Evolutionary conservation across 2,329 filamentous ascomycete genomes (phyloP).

Genomic region (Nigrospora osmanthi): DNA sequence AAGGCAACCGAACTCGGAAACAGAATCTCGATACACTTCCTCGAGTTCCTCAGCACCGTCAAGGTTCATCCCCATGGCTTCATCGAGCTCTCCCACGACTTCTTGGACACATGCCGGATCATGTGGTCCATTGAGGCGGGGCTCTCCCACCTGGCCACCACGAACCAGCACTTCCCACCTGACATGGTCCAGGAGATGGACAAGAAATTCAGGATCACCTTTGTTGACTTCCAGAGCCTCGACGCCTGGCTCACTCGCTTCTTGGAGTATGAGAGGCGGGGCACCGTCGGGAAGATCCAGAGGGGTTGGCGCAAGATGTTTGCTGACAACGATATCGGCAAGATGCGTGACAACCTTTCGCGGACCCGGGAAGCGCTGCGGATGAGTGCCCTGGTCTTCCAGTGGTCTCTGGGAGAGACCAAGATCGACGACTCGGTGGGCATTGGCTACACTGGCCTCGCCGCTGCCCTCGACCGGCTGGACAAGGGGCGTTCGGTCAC

Average conservation of each 20-base stretch:
- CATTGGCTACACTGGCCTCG: slow-evolving; percentile 60
- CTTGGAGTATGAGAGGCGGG: slow-evolving; percentile 54
- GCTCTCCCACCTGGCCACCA: slow-evolving; percentile 43
- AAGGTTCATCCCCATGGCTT: slow-evolving; percentile 48
- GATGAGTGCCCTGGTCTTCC: slow-evolving; percentile 57
- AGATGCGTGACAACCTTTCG: slow-evolving; percentile 47
- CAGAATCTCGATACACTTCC: slow-evolving; percentile 55
- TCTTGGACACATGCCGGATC: slow-evolving; percentile 58
- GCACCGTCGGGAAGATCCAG: slow-evolving; percentile 50
- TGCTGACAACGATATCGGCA: slow-evolving; percentile 52
- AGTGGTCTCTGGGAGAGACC: slow-evolving; percentile 54
- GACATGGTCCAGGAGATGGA: slow-evolving; percentile 58
- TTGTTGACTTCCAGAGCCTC: slow-evolving; percentile 54
- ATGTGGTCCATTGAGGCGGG: slow-evolving; percentile 64
- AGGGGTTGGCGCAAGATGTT: slow-evolving; percentile 59
- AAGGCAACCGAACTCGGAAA: slow-evolving; percentile 53
- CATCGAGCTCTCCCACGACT: slow-evolving; percentile 53
- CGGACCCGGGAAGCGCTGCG: slow-evolving; percentile 54
- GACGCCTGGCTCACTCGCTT: slow-evolving; percentile 56
- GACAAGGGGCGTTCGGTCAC: slow-evolving; percentile 18
- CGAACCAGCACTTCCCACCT: slow-evolving; percentile 43
- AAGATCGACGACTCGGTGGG: slow-evolving; percentile 53
- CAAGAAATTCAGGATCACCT: slow-evolving; percentile 53
- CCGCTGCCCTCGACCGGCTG: slow-evolving; percentile 53
- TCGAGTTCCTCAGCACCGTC: slow-evolving; percentile 53